These are phyloP conservation scores for Tylopilus plumbeoviolaceoides DNA, from an alignment of 768 basidiomycete species.

Conservation along the genomic window DNA sequence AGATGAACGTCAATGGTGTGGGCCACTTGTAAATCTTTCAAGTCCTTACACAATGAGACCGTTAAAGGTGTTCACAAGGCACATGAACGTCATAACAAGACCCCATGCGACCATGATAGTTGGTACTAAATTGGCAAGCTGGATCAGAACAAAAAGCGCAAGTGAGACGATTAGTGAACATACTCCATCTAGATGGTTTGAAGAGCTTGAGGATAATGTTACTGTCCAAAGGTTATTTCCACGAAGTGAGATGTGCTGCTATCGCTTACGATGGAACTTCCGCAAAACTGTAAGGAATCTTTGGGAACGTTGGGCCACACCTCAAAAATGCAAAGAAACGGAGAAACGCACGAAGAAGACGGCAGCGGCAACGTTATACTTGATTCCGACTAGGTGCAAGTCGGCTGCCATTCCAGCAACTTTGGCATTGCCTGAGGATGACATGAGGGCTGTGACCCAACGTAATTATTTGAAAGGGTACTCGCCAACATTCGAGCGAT, in stretches of 20 bases:
- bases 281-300: conserved; percentile 34
- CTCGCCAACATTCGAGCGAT: conserved; percentile 43
- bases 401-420: conserved; percentile 44
- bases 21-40: neutral
- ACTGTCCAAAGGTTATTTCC: conserved; percentile 16
- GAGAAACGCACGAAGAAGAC: conserved; percentile 32
- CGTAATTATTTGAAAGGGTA: neutral
- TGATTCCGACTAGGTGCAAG: conserved; percentile 30
- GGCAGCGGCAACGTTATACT: conserved; percentile 37
- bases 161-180: neutral
- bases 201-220: too few relatives aligned
- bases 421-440: conserved; percentile 36
- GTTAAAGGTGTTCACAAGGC: conserved; percentile 31
- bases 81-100: conserved; percentile 36
- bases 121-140: conserved; percentile 30
- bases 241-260: neutral
- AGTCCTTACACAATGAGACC: conserved; percentile 29
- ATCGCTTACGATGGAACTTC: conserved; percentile 37
- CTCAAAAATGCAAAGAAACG: neutral
- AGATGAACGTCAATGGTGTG: neutral
- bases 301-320: neutral
- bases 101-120: conserved; percentile 38
- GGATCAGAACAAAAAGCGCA: conserved; percentile 5
- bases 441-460: neutral
- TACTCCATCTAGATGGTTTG: conserved; percentile 36